Base-by-base conservation (phyloP, 805 yeast species). In the Schwanniomyces vanrijiae region DNA sequence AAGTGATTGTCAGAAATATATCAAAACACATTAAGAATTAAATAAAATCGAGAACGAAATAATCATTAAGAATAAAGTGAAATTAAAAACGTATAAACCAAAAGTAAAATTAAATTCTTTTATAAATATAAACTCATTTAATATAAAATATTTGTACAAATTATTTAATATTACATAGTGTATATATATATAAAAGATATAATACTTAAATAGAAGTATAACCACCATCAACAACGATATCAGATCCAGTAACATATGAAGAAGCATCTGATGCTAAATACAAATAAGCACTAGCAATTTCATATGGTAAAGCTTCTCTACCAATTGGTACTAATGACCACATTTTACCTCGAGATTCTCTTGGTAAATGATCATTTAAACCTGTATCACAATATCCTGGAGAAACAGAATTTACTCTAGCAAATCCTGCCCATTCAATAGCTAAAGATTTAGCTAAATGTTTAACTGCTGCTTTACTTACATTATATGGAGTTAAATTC, bases 311-410 rank as follows among this genome's bases (percentile, higher is more conserved):
- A 21, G 66, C 65, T 43, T 65, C 64, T 50, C 74, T 58, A 3
- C 69, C 69, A 33, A 69, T 51, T 3, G 73, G 66, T 13, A 28
- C 33, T 13, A 28, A 14, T 3, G 33, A 28, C 33, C 33, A 28
- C 65, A 42, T 69, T 66, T 21, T 53, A 50, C 45, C 61, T 60
- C 66, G 59, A 22, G 41, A 7, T 38, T 38, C 28, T 14, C 33
- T 28, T 11, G 20, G 11, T 14, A 14, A 18, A 21, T 38, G 20
- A 22, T 22, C 18, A 21, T 38, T 38, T 10, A 28, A 14, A 49
- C 69, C 68, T 1, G 76, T 71, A 14, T 61, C 53, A n/a, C 69
- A 73, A 45, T 64, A 64, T 31, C 74, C 76, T 16, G 75, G 76
- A 48, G 69, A 66, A 47, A 68, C 64, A 3, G 65, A 51, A 48